These are phyloP conservation scores for Solanum chilense DNA, from an alignment of 257 asterid genomes.

Conservation along the genomic window DNA sequence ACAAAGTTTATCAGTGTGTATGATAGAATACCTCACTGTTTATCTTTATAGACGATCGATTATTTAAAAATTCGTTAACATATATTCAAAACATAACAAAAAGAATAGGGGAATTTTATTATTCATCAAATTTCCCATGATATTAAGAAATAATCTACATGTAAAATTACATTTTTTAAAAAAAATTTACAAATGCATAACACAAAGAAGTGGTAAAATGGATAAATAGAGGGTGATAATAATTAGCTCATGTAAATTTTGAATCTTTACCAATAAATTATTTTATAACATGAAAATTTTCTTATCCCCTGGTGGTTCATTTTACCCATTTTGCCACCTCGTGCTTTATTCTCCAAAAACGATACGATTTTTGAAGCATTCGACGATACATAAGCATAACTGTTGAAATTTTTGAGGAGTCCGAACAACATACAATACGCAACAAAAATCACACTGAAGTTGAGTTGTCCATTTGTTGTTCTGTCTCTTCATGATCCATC, in stretches of 20 bases:
- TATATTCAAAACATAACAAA: not conserved
- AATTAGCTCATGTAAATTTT: not conserved
- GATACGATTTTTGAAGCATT: not conserved
- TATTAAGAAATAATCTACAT: not conserved
- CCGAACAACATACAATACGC: not conserved
- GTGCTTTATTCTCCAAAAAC: not conserved
- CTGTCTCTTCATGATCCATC: constrained; percentile 48
- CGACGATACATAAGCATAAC: not conserved
- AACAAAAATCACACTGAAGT: constrained; percentile 12
- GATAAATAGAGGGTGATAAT: not conserved
- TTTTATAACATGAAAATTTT: not conserved
- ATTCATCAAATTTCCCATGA: not conserved
- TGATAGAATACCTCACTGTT: not conserved
- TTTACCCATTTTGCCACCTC: not conserved
- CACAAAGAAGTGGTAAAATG: not conserved
- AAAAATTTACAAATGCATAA: not conserved
- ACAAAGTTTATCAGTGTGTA: not conserved
- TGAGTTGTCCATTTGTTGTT: constrained; percentile 20
- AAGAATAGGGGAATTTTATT: not conserved
- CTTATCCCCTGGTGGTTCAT: not conserved
- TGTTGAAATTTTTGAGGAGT: not conserved
- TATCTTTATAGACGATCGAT: too few relatives aligned
- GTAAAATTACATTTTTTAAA: not conserved
- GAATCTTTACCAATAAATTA: not conserved
- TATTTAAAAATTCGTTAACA: not conserved